Evolutionary conservation across 164 flowering plant genomes (phyloP), one percentile per base, ranked within the genome.

Genomic region (Kingdonia uniflora): DNA sequence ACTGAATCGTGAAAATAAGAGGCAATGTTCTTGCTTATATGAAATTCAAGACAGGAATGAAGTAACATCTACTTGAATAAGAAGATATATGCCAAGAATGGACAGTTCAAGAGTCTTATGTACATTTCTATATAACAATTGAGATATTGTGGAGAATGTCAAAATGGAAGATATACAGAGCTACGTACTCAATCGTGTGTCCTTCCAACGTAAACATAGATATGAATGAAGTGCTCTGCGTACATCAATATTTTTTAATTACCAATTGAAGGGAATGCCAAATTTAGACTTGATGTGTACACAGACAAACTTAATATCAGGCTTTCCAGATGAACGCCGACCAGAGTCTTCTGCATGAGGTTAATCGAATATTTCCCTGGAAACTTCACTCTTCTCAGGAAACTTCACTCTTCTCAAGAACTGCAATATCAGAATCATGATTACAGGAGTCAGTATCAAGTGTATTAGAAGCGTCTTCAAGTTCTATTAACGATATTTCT

Each of bases 241-340:
- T 81, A 74, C 75, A 76, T 80, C 65, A 94, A n/a, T 75, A 68
- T 89, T 84, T 69, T 78, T 82, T 2, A 69, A 87, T 35, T 84
- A 79, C 99, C 99, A 94, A 25, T 89, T 71, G 64, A 94, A 86
- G 1, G 99, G 97, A 55, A 89, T 74, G 44, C 78, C 95, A 70
- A 80, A 44, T 54, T 75, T 77, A 47, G 96, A 95, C 67, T 84
- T 79, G 55, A 89, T 89, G 97, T 53, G 88, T 78, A 6, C 99
- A n/a, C n/a, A 84, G n/a, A 94, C 57, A 14, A 86, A 73, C 73
- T 76, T 82, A 35, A 89, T 73, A 65, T 74, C 80, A 19, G 78
- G 57, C 52, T 35, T 54, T 14, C 42, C 42, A n/a, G 68, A 14
- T 13, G 52, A 46, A 55, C n/a, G 33, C 8, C 8, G 35, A 46